Conservation (phyloP, 768 basidiomycete genomes). For the Hypholoma fasciculare region DNA sequence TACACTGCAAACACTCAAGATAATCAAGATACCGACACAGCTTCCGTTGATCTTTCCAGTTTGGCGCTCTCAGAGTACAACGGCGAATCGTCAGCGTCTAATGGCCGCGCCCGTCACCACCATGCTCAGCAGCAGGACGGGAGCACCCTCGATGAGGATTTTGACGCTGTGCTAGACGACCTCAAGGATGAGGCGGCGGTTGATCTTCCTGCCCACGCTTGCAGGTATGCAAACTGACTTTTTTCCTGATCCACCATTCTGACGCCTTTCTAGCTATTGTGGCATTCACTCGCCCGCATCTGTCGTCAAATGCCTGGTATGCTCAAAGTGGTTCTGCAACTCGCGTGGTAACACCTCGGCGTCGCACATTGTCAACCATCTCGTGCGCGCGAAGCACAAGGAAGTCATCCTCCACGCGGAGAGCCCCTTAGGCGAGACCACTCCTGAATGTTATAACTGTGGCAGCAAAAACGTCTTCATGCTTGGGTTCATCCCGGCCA, state of each 20-base stretch:
- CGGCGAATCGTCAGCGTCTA: slow-evolving; percentile 32
- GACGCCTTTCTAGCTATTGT: slow-evolving; percentile 70
- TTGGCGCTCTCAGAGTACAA: slow-evolving; percentile 72
- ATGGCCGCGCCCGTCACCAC: slow-evolving; percentile 37
- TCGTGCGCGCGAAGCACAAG: slow-evolving; percentile 98
- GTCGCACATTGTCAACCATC: slow-evolving; percentile 98
- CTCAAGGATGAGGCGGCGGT: slow-evolving; percentile 78
- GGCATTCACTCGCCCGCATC: slow-evolving; percentile 97
- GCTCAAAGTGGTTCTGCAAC: slow-evolving; percentile 98
- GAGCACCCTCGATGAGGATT: slow-evolving; percentile 71
- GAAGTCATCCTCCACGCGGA: slow-evolving; percentile 97
- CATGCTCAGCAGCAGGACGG: slow-evolving; percentile 26
- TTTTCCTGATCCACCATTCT: slow-evolving; percentile 13
- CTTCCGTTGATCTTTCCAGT: slow-evolving; percentile 63
- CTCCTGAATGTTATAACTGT: slow-evolving; percentile 98
- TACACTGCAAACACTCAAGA: slow-evolving; percentile 71
- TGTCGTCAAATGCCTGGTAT: slow-evolving; percentile 93
- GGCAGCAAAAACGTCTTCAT: slow-evolving; percentile 99
- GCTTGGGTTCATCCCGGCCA: slow-evolving; percentile 98
- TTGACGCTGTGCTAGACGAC: slow-evolving; percentile 88
- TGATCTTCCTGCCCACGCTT: slow-evolving; percentile 90
- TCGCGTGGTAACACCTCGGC: slow-evolving; percentile 97
- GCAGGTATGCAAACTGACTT: slow-evolving; percentile 64
- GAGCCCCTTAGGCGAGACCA: slow-evolving; percentile 93
- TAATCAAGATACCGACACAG: slow-evolving; percentile 51